Base-by-base conservation (phyloP, 2,329 filamentous ascomycete species). In the Colletotrichum camelliae region DNA sequence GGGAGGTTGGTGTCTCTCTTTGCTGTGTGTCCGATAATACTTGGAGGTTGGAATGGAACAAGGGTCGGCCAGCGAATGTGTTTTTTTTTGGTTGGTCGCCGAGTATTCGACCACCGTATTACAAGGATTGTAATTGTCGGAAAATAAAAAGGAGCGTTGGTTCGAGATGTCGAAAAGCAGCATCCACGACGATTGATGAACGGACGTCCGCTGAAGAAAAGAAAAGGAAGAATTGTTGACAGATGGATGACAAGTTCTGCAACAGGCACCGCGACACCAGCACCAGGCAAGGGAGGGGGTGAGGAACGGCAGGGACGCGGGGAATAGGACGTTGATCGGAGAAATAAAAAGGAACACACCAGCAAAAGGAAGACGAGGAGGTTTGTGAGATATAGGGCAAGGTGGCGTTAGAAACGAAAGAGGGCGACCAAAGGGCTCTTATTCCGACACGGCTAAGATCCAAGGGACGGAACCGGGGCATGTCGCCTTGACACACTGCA, bases 361-460 rank as follows among this genome's bases (percentile, higher is more conserved):
- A 52, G 65, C 12, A 35, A 27, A n/a, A 58, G 24, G 21, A 57
- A 58, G 62, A 33, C 13, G 21, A 24, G 21, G 52, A 57, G 12
- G 16, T 21, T 8, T 29, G n/a, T 8, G 69, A 43, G 39, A 67
- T 62, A 75, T 72, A 67, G 69, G 62, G 27, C 68, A 72, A 67
- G 62, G 69, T 35, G 13, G 15, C 16, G 27, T 67, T 72, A 64
- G 62, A 72, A 72, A 75, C 73, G 62, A 67, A 67, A 62, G 31
- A 52, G 37, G 55, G 55, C 31, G 43, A 21, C 69, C 43, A 55
- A 67, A 64, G 37, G 55, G 72, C 62, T 75, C 55, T 43, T 48
- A 27, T 57, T 67, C 62, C 69, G 43, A 52, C 55, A 39, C 39
- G 16, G n/a, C 31, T 62, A 27, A 61, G 55, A 72, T 64, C 27